These are phyloP conservation scores for Onygenales sp. DNA, from an alignment of 2,329 filamentous ascomycete genomes.

Conservation along the genomic window DNA sequence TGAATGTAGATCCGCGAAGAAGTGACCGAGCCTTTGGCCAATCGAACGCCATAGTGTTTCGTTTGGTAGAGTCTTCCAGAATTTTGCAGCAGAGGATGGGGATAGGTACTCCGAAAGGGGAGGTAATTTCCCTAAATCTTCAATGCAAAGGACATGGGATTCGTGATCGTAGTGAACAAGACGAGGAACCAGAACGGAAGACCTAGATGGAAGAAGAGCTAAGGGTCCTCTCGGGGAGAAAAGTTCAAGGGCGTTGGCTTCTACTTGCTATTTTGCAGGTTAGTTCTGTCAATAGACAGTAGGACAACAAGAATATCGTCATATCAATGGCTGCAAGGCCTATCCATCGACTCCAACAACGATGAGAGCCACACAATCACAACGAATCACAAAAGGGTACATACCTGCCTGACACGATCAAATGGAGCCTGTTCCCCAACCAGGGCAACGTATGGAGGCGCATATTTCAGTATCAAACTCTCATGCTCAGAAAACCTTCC, in stretches of 20 bases:
- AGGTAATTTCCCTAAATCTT: slow-evolving; percentile 2
- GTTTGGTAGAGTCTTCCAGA: neutral
- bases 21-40: neutral
- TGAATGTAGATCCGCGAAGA: slow-evolving; percentile 6
- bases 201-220: neutral
- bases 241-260: slow-evolving; percentile 2
- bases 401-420: slow-evolving; percentile 6
- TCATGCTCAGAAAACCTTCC: neutral
- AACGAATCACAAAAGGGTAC: too few species aligned
- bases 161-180: slow-evolving; percentile 3
- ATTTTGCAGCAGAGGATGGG: neutral
- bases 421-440: slow-evolving; percentile 4
- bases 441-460: slow-evolving; percentile 1
- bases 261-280: slow-evolving; percentile 1
- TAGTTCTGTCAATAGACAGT: neutral
- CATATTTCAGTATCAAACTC: slow-evolving; percentile 9
- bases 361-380: too few species aligned
- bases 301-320: too few species aligned
- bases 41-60: neutral
- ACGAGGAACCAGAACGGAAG: neutral
- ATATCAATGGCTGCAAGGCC: too few species aligned
- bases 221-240: slow-evolving; percentile 1
- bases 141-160: slow-evolving; percentile 5
- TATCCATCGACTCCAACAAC: too few species aligned
- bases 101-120: slow-evolving; percentile 4